Evolutionary conservation across 768 basidiomycete species (phyloP), one percentile per base, ranked within the genome.

Genomic region (Podaxis carcinomalis): DNA sequence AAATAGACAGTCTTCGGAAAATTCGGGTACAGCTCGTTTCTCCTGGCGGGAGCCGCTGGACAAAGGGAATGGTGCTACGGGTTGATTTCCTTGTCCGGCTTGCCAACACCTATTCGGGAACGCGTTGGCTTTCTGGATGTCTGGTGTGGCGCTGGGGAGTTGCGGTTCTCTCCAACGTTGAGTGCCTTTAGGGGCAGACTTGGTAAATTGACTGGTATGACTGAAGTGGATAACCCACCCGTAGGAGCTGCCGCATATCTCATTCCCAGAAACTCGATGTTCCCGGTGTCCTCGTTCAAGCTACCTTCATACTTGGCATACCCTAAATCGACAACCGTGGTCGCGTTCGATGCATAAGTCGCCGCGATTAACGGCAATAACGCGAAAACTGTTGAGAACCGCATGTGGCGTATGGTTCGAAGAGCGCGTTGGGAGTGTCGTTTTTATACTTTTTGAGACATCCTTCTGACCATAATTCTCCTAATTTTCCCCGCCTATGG

Each of bases 171-270:
- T 53, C 60, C 59, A 64, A 9, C 63, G 63, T 9, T 57, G 27
- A 16, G 27, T 11, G 14, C 63, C 63, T 64, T 19, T 4, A 49
- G 16, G 42, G 11, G 13, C 19, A 49, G 1, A 47, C 28, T 35
- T 1, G 5, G 44, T 36, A n/a, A 54, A 6, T 10, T 3, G 21
- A 21, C 36, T n/a, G 19, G 21, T 37, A 11, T 6, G 7, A 54
- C 11, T 44, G 5, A 23, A 23, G 9, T 32, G 0, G 37, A 23
- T 23, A 21, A 62, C 71, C 55, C 25, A 79, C 81, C 81, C 32
- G 74, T 62, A 2, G 83, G 82, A 27, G 80, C 70, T 16, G 79
- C 80, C 10, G 83, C 83, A 68, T 79, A 84, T 6, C 82, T 75
- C 47, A 83, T 73, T 0, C 77, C 77, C 11, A 80, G 69, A 61